A percentile compares a stretch with the other conserved stretches of the same genome.
phyloP scores from a whole-genome alignment of 2,329 filamentous ascomycete genomes.

The Talaromyces sp. region DNA sequence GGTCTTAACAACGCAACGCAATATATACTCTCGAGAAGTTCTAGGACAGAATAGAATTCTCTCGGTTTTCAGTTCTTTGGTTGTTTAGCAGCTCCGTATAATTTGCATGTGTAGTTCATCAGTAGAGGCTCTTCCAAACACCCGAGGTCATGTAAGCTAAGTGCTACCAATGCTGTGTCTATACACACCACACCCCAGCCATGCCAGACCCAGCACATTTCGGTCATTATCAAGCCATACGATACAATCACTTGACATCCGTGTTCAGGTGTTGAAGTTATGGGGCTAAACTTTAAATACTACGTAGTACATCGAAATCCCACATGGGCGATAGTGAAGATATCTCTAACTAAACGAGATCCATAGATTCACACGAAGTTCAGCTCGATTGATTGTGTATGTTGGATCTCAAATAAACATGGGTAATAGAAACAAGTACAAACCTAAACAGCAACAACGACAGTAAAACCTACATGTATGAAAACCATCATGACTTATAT shows the following conservation, averaged over 20 bases:
- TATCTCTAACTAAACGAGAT: background rate
- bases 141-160: too few relatives aligned
- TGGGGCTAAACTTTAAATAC: background rate
- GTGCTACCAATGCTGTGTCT: too few relatives aligned
- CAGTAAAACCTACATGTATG: background rate
- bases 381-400: background rate
- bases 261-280: background rate
- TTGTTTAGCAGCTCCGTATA: background rate
- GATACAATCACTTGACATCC: background rate
- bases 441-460: background rate
- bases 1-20: background rate
- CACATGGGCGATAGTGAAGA: background rate
- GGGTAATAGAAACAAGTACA: background rate
- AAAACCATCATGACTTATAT: background rate
- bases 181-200: background rate
- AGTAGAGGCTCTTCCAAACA: too few relatives aligned
- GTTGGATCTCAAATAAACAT: background rate
- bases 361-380: background rate
- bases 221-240: background rate
- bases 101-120: too few relatives aligned
- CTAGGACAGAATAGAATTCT: slow-evolving; percentile 11
- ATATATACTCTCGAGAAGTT: background rate
- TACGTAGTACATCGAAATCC: too few relatives aligned
- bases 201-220: background rate
- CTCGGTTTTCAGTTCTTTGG: background rate